Evolutionary conservation across 805 yeast genomes (phyloP).

Genomic region (Debaryomyces prosopidis): DNA sequence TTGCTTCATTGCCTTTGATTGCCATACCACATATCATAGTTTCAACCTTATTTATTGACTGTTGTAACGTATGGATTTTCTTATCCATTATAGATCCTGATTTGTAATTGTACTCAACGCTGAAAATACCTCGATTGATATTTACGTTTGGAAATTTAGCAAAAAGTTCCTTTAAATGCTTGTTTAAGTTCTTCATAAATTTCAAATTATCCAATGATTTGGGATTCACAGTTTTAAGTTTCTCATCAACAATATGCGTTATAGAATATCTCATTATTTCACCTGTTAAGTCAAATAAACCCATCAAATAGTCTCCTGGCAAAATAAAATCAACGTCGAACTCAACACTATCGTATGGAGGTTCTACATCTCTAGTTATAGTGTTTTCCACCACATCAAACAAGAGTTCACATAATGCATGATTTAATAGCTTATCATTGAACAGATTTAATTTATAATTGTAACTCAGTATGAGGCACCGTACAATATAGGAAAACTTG

Average conservation of each 20-base stretch:
- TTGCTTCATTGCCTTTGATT: slow-evolving; percentile 18
- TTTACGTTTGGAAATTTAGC: slow-evolving; percentile 16
- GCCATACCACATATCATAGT: slow-evolving; percentile 19
- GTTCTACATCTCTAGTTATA: background rate
- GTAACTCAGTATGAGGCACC: slow-evolving; percentile 1
- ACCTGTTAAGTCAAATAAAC: slow-evolving; percentile 43
- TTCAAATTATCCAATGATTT: slow-evolving; percentile 12
- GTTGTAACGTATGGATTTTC: slow-evolving; percentile 22
- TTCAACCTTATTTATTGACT: slow-evolving; percentile 24
- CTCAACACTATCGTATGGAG: slow-evolving; percentile 3
- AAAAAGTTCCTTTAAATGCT: slow-evolving; percentile 10
- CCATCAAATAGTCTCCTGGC: slow-evolving; percentile 36
- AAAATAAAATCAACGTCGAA: slow-evolving; percentile 9
- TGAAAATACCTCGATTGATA: slow-evolving; percentile 17
- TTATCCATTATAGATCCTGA: slow-evolving; percentile 14
- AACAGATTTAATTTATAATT: slow-evolving; percentile 17
- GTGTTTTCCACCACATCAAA: background rate
- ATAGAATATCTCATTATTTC: slow-evolving; percentile 43
- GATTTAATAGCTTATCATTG: slow-evolving; percentile 7
- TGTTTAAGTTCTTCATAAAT: slow-evolving; percentile 17
- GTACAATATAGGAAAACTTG: slow-evolving; percentile 8
- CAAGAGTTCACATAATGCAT: background rate
- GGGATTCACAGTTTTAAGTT: slow-evolving; percentile 9
- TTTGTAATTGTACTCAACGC: slow-evolving; percentile 10
- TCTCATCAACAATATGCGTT: slow-evolving; percentile 18